Percentiles rank a stretch among this genome's conserved stretches.
These are phyloP conservation scores for Backusella luteola DNA, from an alignment of 192 early-diverging fungal species.

Conservation along the genomic window DNA sequence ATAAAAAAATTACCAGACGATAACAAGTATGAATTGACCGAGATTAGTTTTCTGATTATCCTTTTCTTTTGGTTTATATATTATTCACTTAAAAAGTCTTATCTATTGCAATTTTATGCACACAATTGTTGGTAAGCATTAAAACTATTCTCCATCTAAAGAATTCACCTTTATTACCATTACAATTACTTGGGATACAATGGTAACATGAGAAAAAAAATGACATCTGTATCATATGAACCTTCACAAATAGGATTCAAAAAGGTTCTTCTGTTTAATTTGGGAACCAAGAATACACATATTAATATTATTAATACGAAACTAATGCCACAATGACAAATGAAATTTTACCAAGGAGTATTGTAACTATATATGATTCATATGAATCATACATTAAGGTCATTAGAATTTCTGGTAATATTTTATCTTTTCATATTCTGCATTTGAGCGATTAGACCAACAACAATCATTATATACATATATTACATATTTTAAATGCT, in stretches of 20 bases:
- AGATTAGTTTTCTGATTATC: not conserved
- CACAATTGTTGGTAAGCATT: too few relatives aligned
- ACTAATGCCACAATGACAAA: not conserved
- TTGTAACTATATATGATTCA: not conserved
- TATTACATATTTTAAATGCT: not conserved
- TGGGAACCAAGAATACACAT: not conserved
- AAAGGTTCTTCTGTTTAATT: not conserved
- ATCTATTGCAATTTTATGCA: too few relatives aligned
- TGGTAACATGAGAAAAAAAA: not conserved
- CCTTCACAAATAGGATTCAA: not conserved
- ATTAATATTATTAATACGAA: not conserved
- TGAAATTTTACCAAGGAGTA: not conserved
- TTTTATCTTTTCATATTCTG: too few relatives aligned
- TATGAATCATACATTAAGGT: too few relatives aligned
- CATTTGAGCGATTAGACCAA: too few relatives aligned
- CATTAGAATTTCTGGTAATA: too few relatives aligned
- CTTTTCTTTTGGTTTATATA: not conserved
- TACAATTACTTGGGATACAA: not conserved
- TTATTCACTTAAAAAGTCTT: not conserved
- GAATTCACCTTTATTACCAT: too few relatives aligned
- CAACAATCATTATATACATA: too few relatives aligned
- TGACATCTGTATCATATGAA: not conserved
- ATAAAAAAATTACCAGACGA: not conserved
- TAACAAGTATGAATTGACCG: not conserved
- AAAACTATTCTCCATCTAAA: too few relatives aligned